Evolutionary conservation across 139 green algal species (phyloP), one percentile per base, ranked within the genome.

Genomic region (Volvox africanus): DNA sequence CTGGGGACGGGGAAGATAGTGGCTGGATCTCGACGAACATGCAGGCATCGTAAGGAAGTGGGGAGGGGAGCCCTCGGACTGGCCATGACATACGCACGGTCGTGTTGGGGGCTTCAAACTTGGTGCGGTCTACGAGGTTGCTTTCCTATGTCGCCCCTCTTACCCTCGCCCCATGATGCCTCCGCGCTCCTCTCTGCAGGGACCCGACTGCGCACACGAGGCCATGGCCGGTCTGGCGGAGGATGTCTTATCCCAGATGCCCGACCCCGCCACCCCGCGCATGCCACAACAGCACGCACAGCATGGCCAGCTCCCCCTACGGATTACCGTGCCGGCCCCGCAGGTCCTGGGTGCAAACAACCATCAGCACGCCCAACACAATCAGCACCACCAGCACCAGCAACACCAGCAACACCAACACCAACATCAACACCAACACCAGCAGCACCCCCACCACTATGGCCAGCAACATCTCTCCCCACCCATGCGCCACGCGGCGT

Each of bases 191-290:
- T 16, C 65, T 24, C 65, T 30, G 9, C 65, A 28, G 24, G 21
- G 24, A 2, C 65, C 65, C 65, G 65, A 84, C 37, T 84, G 78
- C 78, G 62, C 81, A 14, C 81, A 88, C 11, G 82, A 88, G 20
- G 82, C 82, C 33, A 67, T 88, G 82, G 82, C 82, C 0, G 82
- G 82, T 0, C 82, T 88, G 19, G 62, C 65, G 2, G 82, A 65
- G 19, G 82, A 88, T 36, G 82, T 76, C 5, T n/a, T 87, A 0
- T 85, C 37, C 37, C 79, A 69, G 37, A 35, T 67, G 79, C 79
- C 44, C 0, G 75, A 81, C 32, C 75, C 75, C 75, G 14, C 75
- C 30, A 61, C 75, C 5, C 32, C 32, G 26, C 80, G 44, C 33
- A 79, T 79, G 71, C 44, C 44, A 5, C 71, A 79, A 13, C 76